Base-by-base conservation (phyloP, 768 basidiomycete genomes). In the Kondoa malvinella region DNA sequence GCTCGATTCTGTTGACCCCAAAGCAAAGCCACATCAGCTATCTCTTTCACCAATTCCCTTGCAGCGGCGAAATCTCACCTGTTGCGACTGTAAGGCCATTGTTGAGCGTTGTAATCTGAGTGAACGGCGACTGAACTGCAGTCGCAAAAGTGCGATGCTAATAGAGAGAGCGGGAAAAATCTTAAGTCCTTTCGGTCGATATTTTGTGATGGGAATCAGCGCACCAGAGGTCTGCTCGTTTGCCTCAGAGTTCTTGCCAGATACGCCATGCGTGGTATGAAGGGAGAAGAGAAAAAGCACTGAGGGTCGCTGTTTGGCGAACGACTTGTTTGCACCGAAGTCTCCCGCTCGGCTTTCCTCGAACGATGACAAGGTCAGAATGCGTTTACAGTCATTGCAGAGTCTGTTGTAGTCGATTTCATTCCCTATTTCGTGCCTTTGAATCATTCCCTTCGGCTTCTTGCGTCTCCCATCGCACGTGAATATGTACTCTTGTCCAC, bases 1-100 rank as follows among this genome's bases (percentile, higher is more conserved):
- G n/a, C 68, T 66, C 0, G 71, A 65, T 59, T 74, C 72, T 63
- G 71, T 71, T 33, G 71, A 57, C 15, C 69, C 58, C 8, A 67
- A 3, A 31, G 25, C 61, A 32, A 21, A 16, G n/a, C 63, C 29
- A 15, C 21, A 27, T 50, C 40, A 25, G n/a, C 8, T 34, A 14
- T 0, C 63, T 12, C 30, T 4, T 21, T 50, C 14, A 34, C 15
- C 15, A 65, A 27, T 14, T 14, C 16, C n/a, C 25, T 25, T 66
- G 15, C 56, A 91, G 88, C 4, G 87, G 80, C 78, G 94, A n/a
- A n/a, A n/a, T n/a, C 91, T 1, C 92, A 50, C 40, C 40, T 8
- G 40, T 94, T 62, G 92, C 92, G 72, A 99, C 86, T 15, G 91
- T 94, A 68, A 99, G 81, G 69, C 95, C 95, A 80, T 95, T 96